phyloP scores from a whole-genome alignment of 2,329 filamentous ascomycete genomes.

The Colletotrichum karsti region DNA sequence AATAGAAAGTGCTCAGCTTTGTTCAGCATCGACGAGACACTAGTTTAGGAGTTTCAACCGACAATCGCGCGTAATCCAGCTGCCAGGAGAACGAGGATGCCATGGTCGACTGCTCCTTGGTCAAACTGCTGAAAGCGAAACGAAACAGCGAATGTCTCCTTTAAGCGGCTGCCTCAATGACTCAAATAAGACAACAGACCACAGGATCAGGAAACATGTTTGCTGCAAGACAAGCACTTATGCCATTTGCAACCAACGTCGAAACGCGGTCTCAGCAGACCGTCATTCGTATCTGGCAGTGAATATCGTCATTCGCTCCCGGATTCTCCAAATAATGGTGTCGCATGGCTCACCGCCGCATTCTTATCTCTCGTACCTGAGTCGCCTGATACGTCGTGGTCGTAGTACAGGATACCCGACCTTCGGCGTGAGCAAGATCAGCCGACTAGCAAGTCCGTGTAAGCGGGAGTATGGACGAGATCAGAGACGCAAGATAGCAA shows the following conservation, averaged over 20 bases:
- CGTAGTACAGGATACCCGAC: neutral
- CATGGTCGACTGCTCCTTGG: neutral
- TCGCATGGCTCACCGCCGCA: constrained; percentile 22
- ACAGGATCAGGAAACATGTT: neutral
- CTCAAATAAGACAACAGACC: neutral
- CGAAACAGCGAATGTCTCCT: neutral
- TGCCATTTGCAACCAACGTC: neutral
- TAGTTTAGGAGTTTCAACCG: no score
- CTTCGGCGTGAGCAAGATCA: constrained; percentile 15
- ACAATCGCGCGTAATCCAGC: no score
- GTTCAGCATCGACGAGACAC: no score
- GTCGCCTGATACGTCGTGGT: constrained; percentile 12
- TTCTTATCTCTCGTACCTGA: constrained; percentile 14
- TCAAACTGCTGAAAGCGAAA: neutral
- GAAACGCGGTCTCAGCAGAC: neutral
- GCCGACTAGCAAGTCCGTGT: neutral
- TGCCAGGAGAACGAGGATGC: no score
- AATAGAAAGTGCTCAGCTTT: no score
- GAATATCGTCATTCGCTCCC: neutral
- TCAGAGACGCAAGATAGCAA: neutral
- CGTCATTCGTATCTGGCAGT: neutral
- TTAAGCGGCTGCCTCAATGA: neutral
- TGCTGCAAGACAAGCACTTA: neutral
- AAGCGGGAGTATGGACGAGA: neutral
- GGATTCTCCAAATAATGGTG: neutral